These are phyloP conservation scores for Cicer bijugum DNA, from an alignment of 306 rosid species.

Conservation along the genomic window DNA sequence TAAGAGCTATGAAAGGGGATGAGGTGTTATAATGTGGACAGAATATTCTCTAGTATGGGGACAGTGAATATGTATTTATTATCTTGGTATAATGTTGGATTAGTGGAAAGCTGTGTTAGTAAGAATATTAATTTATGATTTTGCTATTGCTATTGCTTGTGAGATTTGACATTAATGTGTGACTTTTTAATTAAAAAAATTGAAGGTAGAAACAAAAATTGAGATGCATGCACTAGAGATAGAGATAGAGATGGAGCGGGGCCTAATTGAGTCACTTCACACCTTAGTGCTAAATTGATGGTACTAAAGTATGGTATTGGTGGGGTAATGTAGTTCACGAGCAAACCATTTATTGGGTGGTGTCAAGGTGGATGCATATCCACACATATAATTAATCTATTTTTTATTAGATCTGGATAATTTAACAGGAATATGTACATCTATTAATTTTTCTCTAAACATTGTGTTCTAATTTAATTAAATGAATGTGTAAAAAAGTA, in stretches of 20 bases:
- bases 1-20: constrained; percentile 45
- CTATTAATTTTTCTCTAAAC: too few relatives aligned
- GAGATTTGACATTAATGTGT: constrained; percentile 43
- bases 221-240: constrained; percentile 45
- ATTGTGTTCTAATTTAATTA: too few relatives aligned
- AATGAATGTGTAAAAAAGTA: too few relatives aligned
- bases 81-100: constrained; percentile 42
- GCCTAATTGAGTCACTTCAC: constrained; percentile 46
- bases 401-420: too few relatives aligned
- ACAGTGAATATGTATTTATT: constrained; percentile 48
- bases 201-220: constrained; percentile 28
- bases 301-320: constrained; percentile 19
- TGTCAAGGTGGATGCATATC: neutral
- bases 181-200: constrained; percentile 41
- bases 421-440: too few relatives aligned
- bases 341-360: constrained; percentile 22
- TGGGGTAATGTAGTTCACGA: constrained; percentile 8
- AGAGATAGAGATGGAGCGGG: constrained; percentile 3
- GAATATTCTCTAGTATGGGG: constrained; percentile 54
- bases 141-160: constrained; percentile 38
- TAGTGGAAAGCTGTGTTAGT: constrained; percentile 50
- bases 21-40: constrained; percentile 48
- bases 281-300: constrained; percentile 36
- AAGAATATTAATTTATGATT: constrained; percentile 35
- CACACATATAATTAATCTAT: neutral